These are phyloP conservation scores for Echites panduratus DNA, from an alignment of 257 asterid genomes.

Conservation along the genomic window DNA sequence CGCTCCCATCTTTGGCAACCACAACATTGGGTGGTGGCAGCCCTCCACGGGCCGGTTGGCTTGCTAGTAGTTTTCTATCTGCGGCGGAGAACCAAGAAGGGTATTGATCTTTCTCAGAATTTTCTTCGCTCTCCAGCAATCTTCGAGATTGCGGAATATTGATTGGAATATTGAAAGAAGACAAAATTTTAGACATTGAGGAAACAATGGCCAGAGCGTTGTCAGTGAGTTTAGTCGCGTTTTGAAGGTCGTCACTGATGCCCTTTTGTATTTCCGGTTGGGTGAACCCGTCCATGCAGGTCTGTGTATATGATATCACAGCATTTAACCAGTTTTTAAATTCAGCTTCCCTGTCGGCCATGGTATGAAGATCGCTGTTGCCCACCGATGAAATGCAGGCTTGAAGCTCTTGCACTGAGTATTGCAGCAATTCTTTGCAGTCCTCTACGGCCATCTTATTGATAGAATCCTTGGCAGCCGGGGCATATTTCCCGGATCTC, in stretches of 20 bases:
- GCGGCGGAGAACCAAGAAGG: constrained; percentile 31
- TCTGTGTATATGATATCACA: constrained; percentile 35
- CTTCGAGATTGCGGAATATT: constrained; percentile 7
- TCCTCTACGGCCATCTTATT: constrained; percentile 44
- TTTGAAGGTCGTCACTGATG: constrained; percentile 18
- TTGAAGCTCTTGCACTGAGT: constrained; percentile 41
- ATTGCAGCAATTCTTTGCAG: constrained; percentile 36
- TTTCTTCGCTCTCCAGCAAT: constrained; percentile 3
- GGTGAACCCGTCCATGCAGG: constrained; percentile 38
- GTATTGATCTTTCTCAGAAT: constrained; percentile 6
- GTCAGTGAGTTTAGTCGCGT: constrained; percentile 33
- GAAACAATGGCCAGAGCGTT: constrained; percentile 39
- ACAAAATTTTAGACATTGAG: constrained; percentile 19
- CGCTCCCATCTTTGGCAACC: constrained; percentile 57
- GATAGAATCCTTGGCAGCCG: constrained; percentile 25
- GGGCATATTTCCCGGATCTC: constrained; percentile 15
- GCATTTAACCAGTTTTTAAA: constrained; percentile 48
- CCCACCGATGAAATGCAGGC: constrained; percentile 32
- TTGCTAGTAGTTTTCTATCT: constrained; percentile 32
- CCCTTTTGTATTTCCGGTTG: constrained; percentile 19
- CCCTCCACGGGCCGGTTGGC: background rate
- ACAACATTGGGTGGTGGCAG: constrained; percentile 30
- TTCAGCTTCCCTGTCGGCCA: constrained; percentile 21
- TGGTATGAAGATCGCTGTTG: constrained; percentile 19
- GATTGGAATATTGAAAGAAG: constrained; percentile 23